Conservation (phyloP, 2,329 filamentous ascomycete genomes). For the Stagonosporopsis rhizophila region DNA sequence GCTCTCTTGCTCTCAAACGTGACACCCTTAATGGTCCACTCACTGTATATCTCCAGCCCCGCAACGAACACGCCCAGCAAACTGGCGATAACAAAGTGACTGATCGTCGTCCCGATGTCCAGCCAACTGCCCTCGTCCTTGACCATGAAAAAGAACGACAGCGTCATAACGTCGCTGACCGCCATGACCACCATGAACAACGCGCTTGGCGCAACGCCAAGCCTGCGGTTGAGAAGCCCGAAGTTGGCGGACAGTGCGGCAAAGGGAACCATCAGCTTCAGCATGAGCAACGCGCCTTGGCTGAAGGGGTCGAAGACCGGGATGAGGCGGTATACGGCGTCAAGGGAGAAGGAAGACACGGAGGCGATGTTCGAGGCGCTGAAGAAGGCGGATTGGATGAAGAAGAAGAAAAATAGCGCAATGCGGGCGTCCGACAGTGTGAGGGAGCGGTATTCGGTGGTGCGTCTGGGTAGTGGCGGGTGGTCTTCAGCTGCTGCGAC, state of each 20-base stretch:
- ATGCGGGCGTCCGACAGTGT: conserved; percentile 85
- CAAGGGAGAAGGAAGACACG: conserved; percentile 89
- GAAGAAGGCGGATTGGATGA: conserved; percentile 96
- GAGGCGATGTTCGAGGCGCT: conserved; percentile 96
- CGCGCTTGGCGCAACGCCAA: conserved; percentile 85
- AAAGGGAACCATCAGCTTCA: conserved; percentile 94
- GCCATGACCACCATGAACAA: conserved; percentile 91
- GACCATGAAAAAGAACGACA: conserved; percentile 98
- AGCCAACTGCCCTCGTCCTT: conserved; percentile 96
- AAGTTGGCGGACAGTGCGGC: conserved; percentile 90
- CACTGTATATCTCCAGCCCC: conserved; percentile 82
- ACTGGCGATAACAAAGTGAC: conserved; percentile 92
- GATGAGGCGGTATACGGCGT: conserved; percentile 84
- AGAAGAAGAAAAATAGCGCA: conserved; percentile 91
- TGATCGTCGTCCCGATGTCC: conserved; percentile 96
- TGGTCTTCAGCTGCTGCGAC: conserved; percentile 49
- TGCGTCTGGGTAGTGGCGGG: conserved; percentile 42
- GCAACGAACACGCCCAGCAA: conserved; percentile 90
- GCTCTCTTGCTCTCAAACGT: conserved; percentile 61
- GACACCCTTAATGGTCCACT: conserved; percentile 80
- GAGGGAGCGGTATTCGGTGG: conserved; percentile 67
- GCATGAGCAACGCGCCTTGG: conserved; percentile 82
- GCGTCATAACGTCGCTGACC: conserved; percentile 86
- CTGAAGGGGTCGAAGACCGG: conserved; percentile 94
- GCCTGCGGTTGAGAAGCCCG: conserved; percentile 84